Evolutionary conservation across 1,284 basidiomycete species (phyloP).

Genomic region (Malassezia arunalokei): DNA sequence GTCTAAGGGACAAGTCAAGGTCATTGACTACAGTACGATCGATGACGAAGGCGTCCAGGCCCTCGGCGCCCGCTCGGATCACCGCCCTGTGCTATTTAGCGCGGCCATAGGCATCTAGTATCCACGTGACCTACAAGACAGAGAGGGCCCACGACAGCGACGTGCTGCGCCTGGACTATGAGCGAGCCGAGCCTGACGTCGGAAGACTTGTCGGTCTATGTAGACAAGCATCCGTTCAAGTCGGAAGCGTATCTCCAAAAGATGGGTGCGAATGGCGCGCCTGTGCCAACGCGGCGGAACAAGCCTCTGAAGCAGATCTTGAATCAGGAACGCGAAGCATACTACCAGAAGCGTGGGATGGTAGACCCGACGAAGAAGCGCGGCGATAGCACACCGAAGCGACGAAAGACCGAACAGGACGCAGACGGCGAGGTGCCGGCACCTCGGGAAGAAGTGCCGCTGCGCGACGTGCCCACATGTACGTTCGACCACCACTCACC

Average conservation of each 20-base stretch:
- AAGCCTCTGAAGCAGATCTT: constrained; percentile 38
- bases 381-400: not conserved
- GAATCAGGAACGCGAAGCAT: constrained; percentile 28
- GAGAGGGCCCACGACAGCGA: not conserved
- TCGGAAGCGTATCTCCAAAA: constrained; percentile 15
- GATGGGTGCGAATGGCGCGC: constrained; percentile 20
- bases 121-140: not conserved
- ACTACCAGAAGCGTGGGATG: constrained; percentile 7
- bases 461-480: constrained; percentile 14
- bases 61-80: constrained; percentile 53
- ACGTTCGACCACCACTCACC: constrained; percentile 1
- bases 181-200: constrained; percentile 5
- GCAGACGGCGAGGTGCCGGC: not conserved
- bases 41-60: constrained; percentile 64
- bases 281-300: constrained; percentile 25
- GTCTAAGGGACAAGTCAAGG: not conserved
- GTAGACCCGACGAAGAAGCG: not conserved
- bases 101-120: constrained; percentile 25
- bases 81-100: constrained; percentile 57
- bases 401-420: not conserved
- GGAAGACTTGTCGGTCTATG: constrained; percentile 23
- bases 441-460: not conserved
- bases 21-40: constrained; percentile 37
- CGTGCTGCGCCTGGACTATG: not conserved
- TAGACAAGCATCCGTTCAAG: constrained; percentile 24